Evolutionary conservation across 768 basidiomycete genomes (phyloP).

Genomic region (Daedaleopsis sinensis): DNA sequence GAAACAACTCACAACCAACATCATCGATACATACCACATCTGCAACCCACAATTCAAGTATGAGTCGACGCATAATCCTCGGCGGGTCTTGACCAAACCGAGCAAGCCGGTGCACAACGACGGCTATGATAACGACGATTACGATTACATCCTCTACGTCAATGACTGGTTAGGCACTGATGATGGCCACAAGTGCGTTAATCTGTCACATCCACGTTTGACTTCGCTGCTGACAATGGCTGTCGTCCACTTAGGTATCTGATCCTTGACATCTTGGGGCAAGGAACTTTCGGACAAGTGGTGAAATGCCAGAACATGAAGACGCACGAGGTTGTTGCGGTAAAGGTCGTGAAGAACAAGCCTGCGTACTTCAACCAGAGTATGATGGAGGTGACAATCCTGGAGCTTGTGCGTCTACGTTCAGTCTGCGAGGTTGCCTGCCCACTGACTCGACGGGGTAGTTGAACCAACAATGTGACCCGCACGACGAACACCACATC

Average conservation of each 20-base stretch:
- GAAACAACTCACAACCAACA: conserved; percentile 78
- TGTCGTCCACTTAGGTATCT: conserved; percentile 66
- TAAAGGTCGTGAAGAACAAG: conserved; percentile 99
- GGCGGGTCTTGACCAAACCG: conserved; percentile 96
- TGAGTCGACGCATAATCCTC: conserved; percentile 92
- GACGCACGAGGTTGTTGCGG: conserved; percentile 97
- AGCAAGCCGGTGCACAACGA: conserved; percentile 96
- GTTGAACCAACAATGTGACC: conserved; percentile 95
- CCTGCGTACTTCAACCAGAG: conserved; percentile 99
- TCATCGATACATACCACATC: conserved; percentile 89
- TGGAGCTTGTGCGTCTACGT: conserved; percentile 81
- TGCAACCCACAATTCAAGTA: conserved; percentile 97
- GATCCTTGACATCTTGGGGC: conserved; percentile 96
- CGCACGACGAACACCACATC: conserved; percentile 95
- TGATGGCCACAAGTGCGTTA: conserved; percentile 88
- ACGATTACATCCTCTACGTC: conserved; percentile 98
- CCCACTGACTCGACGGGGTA: conserved; percentile 34
- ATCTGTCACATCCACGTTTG: conserved; percentile 11
- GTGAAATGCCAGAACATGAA: conserved; percentile 99
- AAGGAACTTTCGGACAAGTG: conserved; percentile 99
- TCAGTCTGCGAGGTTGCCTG: not conserved
- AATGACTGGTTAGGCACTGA: conserved; percentile 97
- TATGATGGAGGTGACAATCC: conserved; percentile 99
- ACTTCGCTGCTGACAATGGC: not conserved
- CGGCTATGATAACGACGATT: conserved; percentile 98